Evolutionary conservation across 2,329 filamentous ascomycete genomes (phyloP), one percentile per base, ranked within the genome.

Genomic region (Ceratocystis eucalypticola): DNA sequence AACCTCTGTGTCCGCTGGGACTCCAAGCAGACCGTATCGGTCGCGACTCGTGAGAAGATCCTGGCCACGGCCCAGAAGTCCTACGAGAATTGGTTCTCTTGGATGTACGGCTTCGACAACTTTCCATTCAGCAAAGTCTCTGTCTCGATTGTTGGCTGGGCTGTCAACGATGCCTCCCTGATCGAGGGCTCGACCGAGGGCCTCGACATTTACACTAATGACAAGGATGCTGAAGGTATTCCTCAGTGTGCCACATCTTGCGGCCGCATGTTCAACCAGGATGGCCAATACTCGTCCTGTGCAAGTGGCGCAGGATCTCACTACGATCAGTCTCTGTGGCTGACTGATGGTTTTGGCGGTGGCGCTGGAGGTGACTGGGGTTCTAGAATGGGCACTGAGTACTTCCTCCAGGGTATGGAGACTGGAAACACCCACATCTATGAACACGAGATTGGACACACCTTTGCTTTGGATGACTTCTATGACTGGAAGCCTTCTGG

Each of bases 351-450:
- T 5, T 73, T 80, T 68, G 22, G 68, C 2, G 78, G 78, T 33
- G 78, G 78, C 66, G 74, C 76, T 0, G 78, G 78, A 61, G 77
- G 77, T 59, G 77, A 80, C 66, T 80, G 78, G 78, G 77, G 78
- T n/a, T 76, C 80, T 70, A 71, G 76, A 3, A 72, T 79, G 25
- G 77, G 75, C 1, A 73, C 72, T 6, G 77, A 79, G 68, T 79
- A 78, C 70, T 78, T 79, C 69, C 72, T 79, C 71, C 64, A 72
- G 22, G 71, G 72, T 12, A 63, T 80, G 1, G 71, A 74, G 20
- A 65, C 71, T 8, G 73, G 74, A 5, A 74, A 76, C 69, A 73
- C 77, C 41, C 77, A 80, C 69, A 80, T 80, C 62, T 74, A 78
- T 6, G 74, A 77, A n/a, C 78, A 80, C 67, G 78, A 79, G 71